Conservation (phyloP, 768 basidiomycete species). For the Mycena alexandri region DNA sequence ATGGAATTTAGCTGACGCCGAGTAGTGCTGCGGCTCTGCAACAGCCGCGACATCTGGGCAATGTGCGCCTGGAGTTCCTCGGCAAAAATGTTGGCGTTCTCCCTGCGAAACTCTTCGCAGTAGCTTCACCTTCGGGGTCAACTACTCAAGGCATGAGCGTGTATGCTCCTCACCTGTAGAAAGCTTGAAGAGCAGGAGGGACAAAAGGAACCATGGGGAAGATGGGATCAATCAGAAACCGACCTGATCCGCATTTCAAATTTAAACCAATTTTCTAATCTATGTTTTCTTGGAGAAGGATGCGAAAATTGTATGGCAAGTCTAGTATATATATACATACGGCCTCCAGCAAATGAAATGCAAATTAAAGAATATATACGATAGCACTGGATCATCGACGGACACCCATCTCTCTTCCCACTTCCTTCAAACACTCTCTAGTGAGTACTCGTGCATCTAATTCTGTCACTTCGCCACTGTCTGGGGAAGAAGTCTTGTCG, state of each 20-base stretch:
- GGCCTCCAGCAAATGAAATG: too few relatives aligned
- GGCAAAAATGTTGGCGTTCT: not conserved
- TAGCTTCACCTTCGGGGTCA: too few relatives aligned
- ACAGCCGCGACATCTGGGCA: not conserved
- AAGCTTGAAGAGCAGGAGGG: not conserved
- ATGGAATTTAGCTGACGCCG: slow-evolving; percentile 18
- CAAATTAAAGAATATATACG: slow-evolving; percentile 14
- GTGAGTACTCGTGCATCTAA: slow-evolving; percentile 77
- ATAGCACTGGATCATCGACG: not conserved
- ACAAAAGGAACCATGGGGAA: too few relatives aligned
- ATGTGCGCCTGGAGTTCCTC: slow-evolving; percentile 1
- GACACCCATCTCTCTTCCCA: slow-evolving; percentile 83
- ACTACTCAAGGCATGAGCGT: too few relatives aligned
- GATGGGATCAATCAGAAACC: too few relatives aligned
- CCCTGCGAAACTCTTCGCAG: too few relatives aligned
- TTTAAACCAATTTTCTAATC: too few relatives aligned
- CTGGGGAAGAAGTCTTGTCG: slow-evolving; percentile 35
- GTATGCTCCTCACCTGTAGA: too few relatives aligned
- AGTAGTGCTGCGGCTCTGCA: not conserved
- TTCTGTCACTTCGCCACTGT: slow-evolving; percentile 51
- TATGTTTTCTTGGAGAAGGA: too few relatives aligned
- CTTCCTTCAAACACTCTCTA: slow-evolving; percentile 72
- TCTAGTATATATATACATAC: too few relatives aligned
- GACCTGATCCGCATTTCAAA: too few relatives aligned
- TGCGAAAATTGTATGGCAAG: too few relatives aligned